phyloP scores from a whole-genome alignment of 805 yeast genomes.

The Starmera caribaea region DNA sequence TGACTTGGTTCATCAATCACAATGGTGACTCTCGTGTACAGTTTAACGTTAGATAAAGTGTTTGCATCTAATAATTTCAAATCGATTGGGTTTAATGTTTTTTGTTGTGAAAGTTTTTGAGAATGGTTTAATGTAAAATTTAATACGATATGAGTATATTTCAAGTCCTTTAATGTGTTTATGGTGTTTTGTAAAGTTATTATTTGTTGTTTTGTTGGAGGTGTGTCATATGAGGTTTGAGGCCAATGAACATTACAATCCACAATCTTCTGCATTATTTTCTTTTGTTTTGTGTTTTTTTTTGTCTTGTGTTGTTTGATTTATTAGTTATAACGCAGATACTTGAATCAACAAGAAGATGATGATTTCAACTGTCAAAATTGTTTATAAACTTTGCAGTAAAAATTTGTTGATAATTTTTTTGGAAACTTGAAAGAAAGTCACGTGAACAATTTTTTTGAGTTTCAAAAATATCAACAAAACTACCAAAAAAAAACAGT shows the following conservation, averaged over 20 bases:
- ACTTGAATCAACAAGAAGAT: no score
- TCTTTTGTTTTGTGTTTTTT: neutral
- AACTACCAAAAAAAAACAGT: no score
- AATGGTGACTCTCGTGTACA: conserved; percentile 68
- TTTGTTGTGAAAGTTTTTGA: conserved; percentile 40
- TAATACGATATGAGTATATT: conserved; percentile 70
- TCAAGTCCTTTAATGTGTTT: conserved; percentile 44
- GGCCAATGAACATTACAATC: conserved; percentile 78
- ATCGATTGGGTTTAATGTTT: conserved; percentile 33
- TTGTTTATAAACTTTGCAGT: no score
- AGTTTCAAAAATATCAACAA: no score
- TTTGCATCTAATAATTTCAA: conserved; percentile 16
- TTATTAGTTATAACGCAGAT: no score
- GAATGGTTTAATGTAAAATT: conserved; percentile 49
- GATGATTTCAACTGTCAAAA: no score
- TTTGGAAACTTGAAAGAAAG: no score
- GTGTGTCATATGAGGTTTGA: conserved; percentile 32
- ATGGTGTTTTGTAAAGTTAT: conserved; percentile 37
- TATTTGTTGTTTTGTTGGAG: conserved; percentile 34
- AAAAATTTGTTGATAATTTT: no score
- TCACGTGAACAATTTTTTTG: no score
- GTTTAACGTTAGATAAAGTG: conserved; percentile 25
- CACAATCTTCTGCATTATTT: conserved; percentile 30
- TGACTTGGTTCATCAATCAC: conserved; percentile 70
- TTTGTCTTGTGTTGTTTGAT: neutral